Evolutionary conservation across 2,329 filamentous ascomycete species (phyloP).

Genomic region (Onygenales sp.): DNA sequence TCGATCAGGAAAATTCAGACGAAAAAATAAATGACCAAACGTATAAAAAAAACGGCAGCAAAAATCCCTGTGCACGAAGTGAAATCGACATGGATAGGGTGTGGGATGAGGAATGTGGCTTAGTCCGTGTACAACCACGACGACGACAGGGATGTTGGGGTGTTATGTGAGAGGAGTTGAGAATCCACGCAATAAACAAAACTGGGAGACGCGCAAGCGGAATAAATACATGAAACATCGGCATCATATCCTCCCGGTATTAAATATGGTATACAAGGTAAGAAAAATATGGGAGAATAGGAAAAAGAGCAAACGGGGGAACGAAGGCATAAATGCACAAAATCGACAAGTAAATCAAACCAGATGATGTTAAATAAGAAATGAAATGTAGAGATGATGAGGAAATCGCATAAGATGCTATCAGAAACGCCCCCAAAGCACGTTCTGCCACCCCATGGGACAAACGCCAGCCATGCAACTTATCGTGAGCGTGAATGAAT

Average conservation of each 20-base stretch:
- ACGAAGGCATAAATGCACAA: neutral
- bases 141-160: neutral
- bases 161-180: no score
- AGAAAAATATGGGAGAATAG: neutral
- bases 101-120: neutral
- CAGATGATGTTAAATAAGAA: neutral
- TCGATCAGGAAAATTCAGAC: neutral
- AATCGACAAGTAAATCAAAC: neutral
- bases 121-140: neutral
- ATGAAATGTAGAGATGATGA: neutral
- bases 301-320: neutral
- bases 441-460: constrained; percentile 1
- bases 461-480: constrained; percentile 3
- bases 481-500: neutral
- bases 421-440: neutral
- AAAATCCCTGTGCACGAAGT: neutral
- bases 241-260: neutral
- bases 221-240: neutral
- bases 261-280: neutral
- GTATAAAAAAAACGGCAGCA: neutral
- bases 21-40: neutral
- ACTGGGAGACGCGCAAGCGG: neutral
- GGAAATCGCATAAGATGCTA: neutral
- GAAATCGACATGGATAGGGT: neutral
- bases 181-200: neutral